phyloP scores from a whole-genome alignment of 768 basidiomycete genomes.

The Gloeophyllum trabeum region DNA sequence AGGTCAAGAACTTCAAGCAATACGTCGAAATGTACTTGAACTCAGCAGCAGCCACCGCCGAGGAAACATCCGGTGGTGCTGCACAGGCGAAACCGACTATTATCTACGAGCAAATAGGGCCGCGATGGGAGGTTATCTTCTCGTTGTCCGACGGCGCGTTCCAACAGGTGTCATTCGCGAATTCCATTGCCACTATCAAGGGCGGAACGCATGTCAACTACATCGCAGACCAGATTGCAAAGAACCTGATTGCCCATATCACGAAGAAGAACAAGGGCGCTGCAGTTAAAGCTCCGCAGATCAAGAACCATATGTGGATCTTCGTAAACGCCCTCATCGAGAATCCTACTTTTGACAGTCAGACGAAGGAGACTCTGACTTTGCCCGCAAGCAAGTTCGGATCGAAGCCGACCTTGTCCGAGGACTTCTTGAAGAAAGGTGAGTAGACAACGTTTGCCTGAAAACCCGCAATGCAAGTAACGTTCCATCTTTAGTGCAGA shows the following conservation, averaged over 20 bases:
- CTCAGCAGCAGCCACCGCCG: constrained; percentile 60
- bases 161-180: constrained; percentile 95
- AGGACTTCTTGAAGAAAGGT: constrained; percentile 98
- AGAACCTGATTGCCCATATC: constrained; percentile 70
- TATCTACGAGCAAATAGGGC: constrained; percentile 70
- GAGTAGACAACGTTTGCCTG: constrained; percentile 8
- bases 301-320: constrained; percentile 98
- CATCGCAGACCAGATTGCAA: constrained; percentile 84
- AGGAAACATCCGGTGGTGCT: constrained; percentile 67
- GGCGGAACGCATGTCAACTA: constrained; percentile 88
- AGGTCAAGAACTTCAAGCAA: constrained; percentile 92
- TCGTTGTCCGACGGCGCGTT: constrained; percentile 87
- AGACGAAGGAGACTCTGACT: constrained; percentile 95
- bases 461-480: neutral
- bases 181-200: constrained; percentile 93
- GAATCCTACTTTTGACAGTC: constrained; percentile 98
- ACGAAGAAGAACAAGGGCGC: constrained; percentile 97
- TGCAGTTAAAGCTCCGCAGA: constrained; percentile 84
- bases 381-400: constrained; percentile 84
- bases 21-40: constrained; percentile 92
- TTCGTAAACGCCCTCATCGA: constrained; percentile 94
- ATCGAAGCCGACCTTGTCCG: constrained; percentile 70
- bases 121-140: constrained; percentile 93
- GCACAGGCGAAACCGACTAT: constrained; percentile 65
- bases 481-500: constrained; percentile 44